A percentile compares a stretch with the other conserved stretches of the same genome.
Conservation (phyloP, 441 rosid genomes). For the Populus hybrid region DNA sequence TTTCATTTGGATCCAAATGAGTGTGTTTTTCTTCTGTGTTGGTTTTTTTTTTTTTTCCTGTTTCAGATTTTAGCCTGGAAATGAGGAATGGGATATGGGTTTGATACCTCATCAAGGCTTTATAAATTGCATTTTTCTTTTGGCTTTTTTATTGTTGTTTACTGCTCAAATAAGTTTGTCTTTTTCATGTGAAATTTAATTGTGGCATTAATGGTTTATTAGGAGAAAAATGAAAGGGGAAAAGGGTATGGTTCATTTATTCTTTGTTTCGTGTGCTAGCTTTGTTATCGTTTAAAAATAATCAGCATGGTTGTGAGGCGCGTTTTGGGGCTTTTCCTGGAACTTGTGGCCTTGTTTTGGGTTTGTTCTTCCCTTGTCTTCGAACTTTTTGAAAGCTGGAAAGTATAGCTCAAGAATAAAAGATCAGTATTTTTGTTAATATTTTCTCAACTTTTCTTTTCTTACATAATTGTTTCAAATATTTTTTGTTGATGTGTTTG, state of each 20-base stretch:
- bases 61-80: neutral
- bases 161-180: neutral
- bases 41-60: neutral
- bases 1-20: neutral
- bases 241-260: neutral
- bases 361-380: neutral
- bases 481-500: slow-evolving; percentile 3
- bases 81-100: neutral
- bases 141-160: neutral
- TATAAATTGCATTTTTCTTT: neutral
- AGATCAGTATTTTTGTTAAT: neutral
- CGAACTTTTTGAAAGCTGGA: neutral
- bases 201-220: neutral
- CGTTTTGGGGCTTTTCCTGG: neutral
- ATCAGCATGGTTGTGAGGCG: neutral
- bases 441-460: neutral
- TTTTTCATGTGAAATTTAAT: neutral
- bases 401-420: neutral
- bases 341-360: neutral
- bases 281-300: neutral
- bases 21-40: neutral
- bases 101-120: neutral
- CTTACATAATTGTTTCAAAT: neutral
- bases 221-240: neutral
- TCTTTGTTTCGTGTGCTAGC: neutral